Conservation (phyloP, 2,329 filamentous ascomycete species). For the Fusarium coffeatum region DNA sequence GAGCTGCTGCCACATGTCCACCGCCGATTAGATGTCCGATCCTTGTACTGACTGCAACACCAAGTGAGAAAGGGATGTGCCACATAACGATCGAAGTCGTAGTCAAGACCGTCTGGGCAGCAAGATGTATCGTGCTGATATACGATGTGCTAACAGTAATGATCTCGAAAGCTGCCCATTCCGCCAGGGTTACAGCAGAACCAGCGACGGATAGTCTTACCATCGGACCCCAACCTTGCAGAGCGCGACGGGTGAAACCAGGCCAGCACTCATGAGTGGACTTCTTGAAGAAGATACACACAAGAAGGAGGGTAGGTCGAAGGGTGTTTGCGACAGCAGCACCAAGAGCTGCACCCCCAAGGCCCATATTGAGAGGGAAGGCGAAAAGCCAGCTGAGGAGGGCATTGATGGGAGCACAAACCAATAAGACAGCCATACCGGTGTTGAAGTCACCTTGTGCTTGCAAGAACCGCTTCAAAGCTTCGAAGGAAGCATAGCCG, state of each 20-base stretch:
- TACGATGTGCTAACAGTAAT: conserved; percentile 59
- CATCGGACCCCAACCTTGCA: conserved; percentile 56
- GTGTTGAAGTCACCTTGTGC: conserved; percentile 66
- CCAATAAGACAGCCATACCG: conserved; percentile 58
- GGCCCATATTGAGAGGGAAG: conserved; percentile 56
- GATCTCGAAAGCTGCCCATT: conserved; percentile 58
- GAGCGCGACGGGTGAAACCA: conserved; percentile 52
- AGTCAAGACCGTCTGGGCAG: conserved; percentile 56
- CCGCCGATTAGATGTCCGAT: conserved; percentile 28
- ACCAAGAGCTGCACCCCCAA: conserved; percentile 63
- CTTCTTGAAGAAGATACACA: conserved; percentile 58
- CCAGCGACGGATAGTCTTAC: conserved; percentile 54
- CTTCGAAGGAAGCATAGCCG: conserved; percentile 66
- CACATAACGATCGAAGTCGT: conserved; percentile 56
- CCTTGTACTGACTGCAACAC: conserved; percentile 49
- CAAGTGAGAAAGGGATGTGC: conserved; percentile 58
- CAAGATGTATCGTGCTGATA: conserved; percentile 56
- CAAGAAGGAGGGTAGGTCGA: conserved; percentile 59
- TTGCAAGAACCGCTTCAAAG: conserved; percentile 65
- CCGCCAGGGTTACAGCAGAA: conserved; percentile 54
- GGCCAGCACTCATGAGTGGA: conserved; percentile 50
- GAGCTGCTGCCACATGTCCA: conserved; percentile 11
- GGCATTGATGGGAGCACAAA: conserved; percentile 62
- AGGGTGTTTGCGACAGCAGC: conserved; percentile 62
- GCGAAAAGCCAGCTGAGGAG: conserved; percentile 62